Base-by-base conservation (phyloP, 73 alveolate genomes). In the Tetrahymena borealis region DNA sequence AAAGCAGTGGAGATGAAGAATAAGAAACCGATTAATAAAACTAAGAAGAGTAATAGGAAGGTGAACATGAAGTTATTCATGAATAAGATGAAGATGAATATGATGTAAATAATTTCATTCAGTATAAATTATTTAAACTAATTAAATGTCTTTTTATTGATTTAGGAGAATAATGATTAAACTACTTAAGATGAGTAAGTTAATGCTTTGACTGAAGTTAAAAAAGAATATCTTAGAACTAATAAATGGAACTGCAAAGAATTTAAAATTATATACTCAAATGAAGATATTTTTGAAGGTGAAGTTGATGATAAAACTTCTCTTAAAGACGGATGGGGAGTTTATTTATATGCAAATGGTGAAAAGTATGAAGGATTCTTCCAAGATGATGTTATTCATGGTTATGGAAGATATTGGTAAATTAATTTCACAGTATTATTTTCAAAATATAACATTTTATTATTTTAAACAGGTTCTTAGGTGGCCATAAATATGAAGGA, bases 401-500 rank as follows among this genome's bases (percentile, higher is more conserved):
- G 95, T 11, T 93, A 93, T 36, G 95, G 95, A 40, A 79, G 91
- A 85, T 93, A 93, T 37, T 93, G 28, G 85, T 60, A 60, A 60
- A n/a, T 60, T n/a, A n/a, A n/a, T n/a, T n/a, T n/a, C n/a, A n/a
- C n/a, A n/a, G n/a, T n/a, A n/a, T 43, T 11, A 43, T 42, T 16
- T 9, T 4, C 16, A 42, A 42, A n/a, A 12, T 12, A 42, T 12
- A 1, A 12, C 7, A n/a, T 42, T 7, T 42, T 13, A 12, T 5
- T n/a, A 24, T 20, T 7, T 60, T 60, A 0, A 20, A 39, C 85
- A 60, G 32, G 28, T 93, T 93, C 33, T 60, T 93, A 7, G 95
- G 95, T 0, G 95, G 95, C 35, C 95, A 93, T 90, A 79, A 85
- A 40, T 93, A 93, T 93, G 95, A 93, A 32, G 95, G 95, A 10